Percentiles rank a stretch among this genome's conserved stretches.
Conservation (phyloP, 1,284 basidiomycete genomes). For the Hortiboletus rubellus region DNA sequence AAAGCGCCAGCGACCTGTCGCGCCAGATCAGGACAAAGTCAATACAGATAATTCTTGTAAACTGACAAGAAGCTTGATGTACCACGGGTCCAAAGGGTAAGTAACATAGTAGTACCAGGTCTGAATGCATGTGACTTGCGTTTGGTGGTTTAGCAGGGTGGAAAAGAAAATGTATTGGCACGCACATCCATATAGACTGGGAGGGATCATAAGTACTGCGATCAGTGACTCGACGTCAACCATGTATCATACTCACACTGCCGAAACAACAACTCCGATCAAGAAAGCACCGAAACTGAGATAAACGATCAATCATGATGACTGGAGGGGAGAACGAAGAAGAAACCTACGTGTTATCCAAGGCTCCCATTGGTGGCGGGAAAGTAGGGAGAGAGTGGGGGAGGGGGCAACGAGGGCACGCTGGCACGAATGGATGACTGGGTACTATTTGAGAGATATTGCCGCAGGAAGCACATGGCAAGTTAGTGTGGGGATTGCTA, state of each 20-base stretch:
- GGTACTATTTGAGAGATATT: constrained; percentile 24
- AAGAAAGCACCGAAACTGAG: constrained; percentile 52
- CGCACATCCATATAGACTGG: constrained; percentile 55
- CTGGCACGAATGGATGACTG: background rate
- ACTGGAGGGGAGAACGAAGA: background rate
- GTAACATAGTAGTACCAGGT: constrained; percentile 55
- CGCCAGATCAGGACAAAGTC: background rate
- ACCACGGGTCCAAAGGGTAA: constrained; percentile 52
- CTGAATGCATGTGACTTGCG: constrained; percentile 57
- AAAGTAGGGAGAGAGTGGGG: background rate
- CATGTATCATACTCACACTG: constrained; percentile 39
- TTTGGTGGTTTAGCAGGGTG: background rate
- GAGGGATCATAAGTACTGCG: constrained; percentile 1
- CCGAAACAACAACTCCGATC: constrained; percentile 54
- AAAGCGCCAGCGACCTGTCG: constrained; percentile 50
- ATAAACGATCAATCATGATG: background rate
- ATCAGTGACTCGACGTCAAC: background rate
- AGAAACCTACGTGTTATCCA: constrained; percentile 29
- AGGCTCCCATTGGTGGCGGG: background rate
- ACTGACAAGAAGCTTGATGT: constrained; percentile 12
- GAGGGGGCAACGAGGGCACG: background rate
- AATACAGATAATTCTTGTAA: background rate
- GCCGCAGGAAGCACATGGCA: constrained; percentile 13
- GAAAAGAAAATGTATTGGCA: constrained; percentile 1
- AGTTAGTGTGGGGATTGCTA: background rate